Conservation (phyloP, 371 early-diverging fungal genomes). For the Mortierella sp. region DNA sequence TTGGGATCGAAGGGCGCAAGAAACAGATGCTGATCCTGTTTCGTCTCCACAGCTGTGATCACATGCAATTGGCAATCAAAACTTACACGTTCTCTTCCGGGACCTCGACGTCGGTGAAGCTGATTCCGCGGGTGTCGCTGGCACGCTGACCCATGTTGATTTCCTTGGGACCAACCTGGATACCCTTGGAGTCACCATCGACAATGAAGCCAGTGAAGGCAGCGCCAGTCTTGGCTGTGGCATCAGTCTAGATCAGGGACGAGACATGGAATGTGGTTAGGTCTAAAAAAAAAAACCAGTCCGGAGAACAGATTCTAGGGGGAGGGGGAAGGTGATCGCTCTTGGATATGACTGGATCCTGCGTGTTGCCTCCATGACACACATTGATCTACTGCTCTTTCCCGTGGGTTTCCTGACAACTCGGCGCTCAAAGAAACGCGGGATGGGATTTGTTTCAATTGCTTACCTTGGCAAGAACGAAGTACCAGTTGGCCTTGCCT, state of each 20-base stretch:
- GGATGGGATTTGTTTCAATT: background rate
- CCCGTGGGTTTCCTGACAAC: background rate
- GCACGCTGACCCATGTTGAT: constrained; percentile 97
- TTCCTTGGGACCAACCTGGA: constrained; percentile 93
- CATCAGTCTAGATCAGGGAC: constrained; percentile 66
- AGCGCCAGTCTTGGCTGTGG: constrained; percentile 80
- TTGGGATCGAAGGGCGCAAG: constrained; percentile 3
- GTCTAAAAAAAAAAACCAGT: constrained; percentile 3
- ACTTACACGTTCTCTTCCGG: constrained; percentile 84
- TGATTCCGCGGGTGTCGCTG: constrained; percentile 93
- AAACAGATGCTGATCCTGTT: background rate
- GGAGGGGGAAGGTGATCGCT: constrained; percentile 20
- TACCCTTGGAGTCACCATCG: constrained; percentile 91
- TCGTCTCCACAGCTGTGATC: constrained; percentile 4
- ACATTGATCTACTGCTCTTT: background rate
- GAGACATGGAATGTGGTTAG: background rate
- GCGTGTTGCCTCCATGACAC: background rate
- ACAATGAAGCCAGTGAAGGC: constrained; percentile 98
- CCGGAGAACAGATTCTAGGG: background rate
- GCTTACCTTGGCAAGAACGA: constrained; percentile 86
- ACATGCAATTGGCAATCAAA: constrained; percentile 12
- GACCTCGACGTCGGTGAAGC: constrained; percentile 95
- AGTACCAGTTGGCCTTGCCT: constrained; percentile 98
- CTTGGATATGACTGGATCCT: constrained; percentile 49
- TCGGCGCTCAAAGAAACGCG: background rate